Base-by-base conservation (phyloP, 148 eudicot genomes). In the Heliosperma pusillum region DNA sequence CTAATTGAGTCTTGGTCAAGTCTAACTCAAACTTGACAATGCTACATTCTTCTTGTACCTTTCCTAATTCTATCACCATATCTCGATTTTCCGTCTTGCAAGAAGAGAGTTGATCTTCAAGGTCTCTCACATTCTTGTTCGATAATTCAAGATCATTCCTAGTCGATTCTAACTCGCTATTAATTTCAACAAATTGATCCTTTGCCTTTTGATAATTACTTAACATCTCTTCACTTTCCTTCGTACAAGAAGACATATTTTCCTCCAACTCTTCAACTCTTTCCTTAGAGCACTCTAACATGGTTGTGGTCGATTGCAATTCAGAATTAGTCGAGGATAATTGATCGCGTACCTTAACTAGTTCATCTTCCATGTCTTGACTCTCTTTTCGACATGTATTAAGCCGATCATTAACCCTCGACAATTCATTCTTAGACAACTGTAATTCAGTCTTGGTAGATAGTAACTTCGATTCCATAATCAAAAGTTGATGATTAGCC, bases 71-170 rank as follows among this genome's bases (percentile, higher is more conserved):
- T 33, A 20, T 60, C 17, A 19, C 50, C 22, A 52, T 68, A n/a
- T 77, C 66, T 69, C 45, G 56, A 24, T 66, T 72, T 36, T 76
- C 77, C n/a, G 33, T 67, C 77, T 12, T 76, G 30, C 70, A 66
- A 66, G 21, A 66, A 6, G 62, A 44, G 27, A 80, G 69, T 47
- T 72, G 68, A 63, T 52, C 5, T 36, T 63, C 76, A 4, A 80
- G 79, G 7, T 76, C 73, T 60, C 17, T 65, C 42, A 76, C 11
- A 16, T 19, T 64, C 59, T n/a, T 44, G 6, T 42, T 65, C 22
- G 73, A 76, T n/a, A 64, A 57, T 7, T 76, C 79, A 16, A 76
- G 21, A 19, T 71, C 76, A 7, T 65, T 50, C 76, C 72, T 80
- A 4, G 61, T 56, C 25, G 57, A 52, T 7, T 75, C 71, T 45